Evolutionary conservation across 73 alveolate genomes (phyloP).

Genomic region (Paraurostyla sp.): DNA sequence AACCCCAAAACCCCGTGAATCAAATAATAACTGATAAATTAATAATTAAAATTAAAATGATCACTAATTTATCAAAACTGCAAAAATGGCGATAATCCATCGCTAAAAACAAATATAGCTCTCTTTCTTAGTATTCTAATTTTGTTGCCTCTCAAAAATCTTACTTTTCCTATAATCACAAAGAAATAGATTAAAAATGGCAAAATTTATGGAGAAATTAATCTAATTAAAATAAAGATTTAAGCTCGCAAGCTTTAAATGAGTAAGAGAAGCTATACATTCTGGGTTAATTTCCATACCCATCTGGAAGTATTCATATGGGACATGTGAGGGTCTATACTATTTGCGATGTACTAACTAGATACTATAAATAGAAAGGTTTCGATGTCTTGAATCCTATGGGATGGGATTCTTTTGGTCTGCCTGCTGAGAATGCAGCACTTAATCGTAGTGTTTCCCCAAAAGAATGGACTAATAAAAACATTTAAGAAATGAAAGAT

Average conservation of each 20-base stretch:
- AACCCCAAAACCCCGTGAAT: constrained; percentile 42
- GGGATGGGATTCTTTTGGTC: constrained; percentile 91
- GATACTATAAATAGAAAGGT: constrained; percentile 71
- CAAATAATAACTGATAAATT: neutral
- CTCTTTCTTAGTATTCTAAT: neutral
- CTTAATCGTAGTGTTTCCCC: constrained; percentile 69
- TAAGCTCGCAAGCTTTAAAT: neutral
- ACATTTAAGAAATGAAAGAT: constrained; percentile 73
- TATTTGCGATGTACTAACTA: constrained; percentile 71
- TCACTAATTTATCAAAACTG: constrained; percentile 10
- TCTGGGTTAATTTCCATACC: constrained; percentile 83
- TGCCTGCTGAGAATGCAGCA: constrained; percentile 90
- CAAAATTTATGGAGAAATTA: neutral
- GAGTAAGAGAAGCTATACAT: constrained; percentile 57
- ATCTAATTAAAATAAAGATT: neutral
- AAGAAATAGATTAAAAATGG: constrained; percentile 5
- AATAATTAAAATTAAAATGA: neutral
- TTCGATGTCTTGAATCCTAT: constrained; percentile 81
- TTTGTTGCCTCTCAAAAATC: no score
- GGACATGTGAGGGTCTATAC: constrained; percentile 86
- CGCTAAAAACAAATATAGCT: neutral
- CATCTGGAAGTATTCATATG: constrained; percentile 82
- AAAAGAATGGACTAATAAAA: constrained; percentile 68
- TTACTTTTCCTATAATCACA: neutral
- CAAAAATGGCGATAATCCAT: neutral